Evolutionary conservation across 495 filamentous ascomycete genomes (phyloP).

Genomic region (Aspergillus olivimuriae): DNA sequence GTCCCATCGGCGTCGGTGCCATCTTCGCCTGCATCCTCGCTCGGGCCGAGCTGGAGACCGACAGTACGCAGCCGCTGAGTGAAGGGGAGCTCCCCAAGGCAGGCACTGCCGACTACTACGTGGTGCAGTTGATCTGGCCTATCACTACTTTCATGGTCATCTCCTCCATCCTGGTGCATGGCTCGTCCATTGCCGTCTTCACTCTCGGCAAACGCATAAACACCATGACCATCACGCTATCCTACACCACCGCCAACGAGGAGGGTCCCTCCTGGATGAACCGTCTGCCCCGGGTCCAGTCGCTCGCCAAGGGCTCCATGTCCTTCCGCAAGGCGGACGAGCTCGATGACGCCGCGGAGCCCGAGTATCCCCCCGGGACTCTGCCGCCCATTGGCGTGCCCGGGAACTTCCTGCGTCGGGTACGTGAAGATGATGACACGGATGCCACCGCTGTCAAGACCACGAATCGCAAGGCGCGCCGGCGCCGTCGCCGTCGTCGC

Average conservation of each 20-base stretch:
- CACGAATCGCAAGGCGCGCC: slow-evolving; percentile 29
- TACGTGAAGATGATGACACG: slow-evolving; percentile 73
- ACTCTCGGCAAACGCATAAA: slow-evolving; percentile 98
- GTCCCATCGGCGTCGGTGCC: slow-evolving; percentile 94
- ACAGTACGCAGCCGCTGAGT: slow-evolving; percentile 64
- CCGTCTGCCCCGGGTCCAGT: slow-evolving; percentile 79
- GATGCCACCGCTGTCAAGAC: slow-evolving; percentile 48
- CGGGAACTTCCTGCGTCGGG: slow-evolving; percentile 75
- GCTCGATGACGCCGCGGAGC: slow-evolving; percentile 48
- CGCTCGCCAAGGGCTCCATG: slow-evolving; percentile 75
- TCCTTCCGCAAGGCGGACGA: slow-evolving; percentile 61
- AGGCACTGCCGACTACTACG: slow-evolving; percentile 51
- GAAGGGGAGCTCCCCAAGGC: slow-evolving; percentile 50
- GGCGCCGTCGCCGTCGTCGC: slow-evolving; percentile 57
- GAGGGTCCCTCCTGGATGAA: slow-evolving; percentile 94
- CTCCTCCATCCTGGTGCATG: slow-evolving; percentile 90
- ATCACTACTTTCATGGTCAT: slow-evolving; percentile 94
- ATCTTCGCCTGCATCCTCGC: slow-evolving; percentile 94
- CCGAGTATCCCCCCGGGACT: slow-evolving; percentile 68
- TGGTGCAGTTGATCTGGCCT: slow-evolving; percentile 88
- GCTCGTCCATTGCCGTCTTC: slow-evolving; percentile 96
- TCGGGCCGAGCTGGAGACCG: slow-evolving; percentile 75
- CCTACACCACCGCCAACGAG: slow-evolving; percentile 84
- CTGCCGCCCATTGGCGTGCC: slow-evolving; percentile 71
- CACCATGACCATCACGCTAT: slow-evolving; percentile 89